Evolutionary conservation across 2,329 filamentous ascomycete genomes (phyloP), one percentile per base, ranked within the genome.

Genomic region (Alternaria sp.): DNA sequence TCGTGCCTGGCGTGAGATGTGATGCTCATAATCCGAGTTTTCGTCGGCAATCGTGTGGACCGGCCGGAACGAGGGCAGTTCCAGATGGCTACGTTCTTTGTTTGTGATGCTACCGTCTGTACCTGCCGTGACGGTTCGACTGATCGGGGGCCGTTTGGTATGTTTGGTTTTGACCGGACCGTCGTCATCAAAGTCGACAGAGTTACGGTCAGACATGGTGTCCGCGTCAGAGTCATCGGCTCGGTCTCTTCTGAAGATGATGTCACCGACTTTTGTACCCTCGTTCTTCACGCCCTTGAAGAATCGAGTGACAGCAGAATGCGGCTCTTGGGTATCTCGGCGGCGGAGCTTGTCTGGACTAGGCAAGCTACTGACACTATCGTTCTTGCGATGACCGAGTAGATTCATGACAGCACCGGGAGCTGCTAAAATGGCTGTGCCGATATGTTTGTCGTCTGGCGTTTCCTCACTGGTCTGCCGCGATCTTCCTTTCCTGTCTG

Each of bases 231-330:
- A 81, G 65, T 81, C 79, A 12, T 79, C 75, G 49, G 66, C 70
- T 22, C 78, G 72, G 32, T 90, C 88, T 68, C 85, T 86, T 66
- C 84, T 86, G 76, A 88, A 82, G 22, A 89, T 85, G 43, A 86
- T 81, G 51, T 88, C 87, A 16, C 87, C 86, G 34, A 89, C 83
- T 68, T 85, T 87, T 0, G 86, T 85, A 7, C 89, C 84, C 68
- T 90, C 88, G 62, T 83, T 84, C n/a, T 86, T 85, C 3, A 96
- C 86, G 30, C 89, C 89, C 79, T 93, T 94, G 79, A 97, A 90
- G 48, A 97, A 89, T 7, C 90, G 88, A 42, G 89, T 87, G 8
- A 93, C 83, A 36, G 86, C 88, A 9, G 86, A 87, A 39, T 74
- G 70, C 5, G 78, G 74, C 39, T 83, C 79, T 83, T 81, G 46